Evolutionary conservation across 2,329 filamentous ascomycete genomes (phyloP).

Genomic region (Aspergillus sp.): DNA sequence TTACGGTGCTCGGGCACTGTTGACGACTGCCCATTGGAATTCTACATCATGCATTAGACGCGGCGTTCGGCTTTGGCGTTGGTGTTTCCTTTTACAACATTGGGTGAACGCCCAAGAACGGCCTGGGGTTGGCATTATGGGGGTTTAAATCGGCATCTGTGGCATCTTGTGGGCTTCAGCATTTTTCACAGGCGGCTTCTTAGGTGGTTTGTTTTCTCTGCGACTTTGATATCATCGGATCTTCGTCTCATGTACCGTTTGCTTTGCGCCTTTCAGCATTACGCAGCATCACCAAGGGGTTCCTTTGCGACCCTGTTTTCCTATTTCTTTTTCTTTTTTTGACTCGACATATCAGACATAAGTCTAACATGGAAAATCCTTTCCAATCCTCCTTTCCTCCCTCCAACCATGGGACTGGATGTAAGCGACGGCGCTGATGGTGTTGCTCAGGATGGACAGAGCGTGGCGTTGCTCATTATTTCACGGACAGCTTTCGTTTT

Average conservation of each 20-base stretch:
- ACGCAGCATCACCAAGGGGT: constrained; percentile 12
- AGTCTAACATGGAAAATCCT: not conserved
- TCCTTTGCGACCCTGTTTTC: constrained; percentile 6
- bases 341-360: constrained; percentile 3
- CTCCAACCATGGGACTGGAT: constrained; percentile 20
- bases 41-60: constrained; percentile 34
- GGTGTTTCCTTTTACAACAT: constrained; percentile 14
- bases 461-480: constrained; percentile 22
- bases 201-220: constrained; percentile 15
- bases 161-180: constrained; percentile 28
- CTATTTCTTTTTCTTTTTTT: not conserved
- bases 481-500: not conserved
- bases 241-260: constrained; percentile 22
- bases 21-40: constrained; percentile 15
- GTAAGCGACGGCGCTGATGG: constrained; percentile 35
- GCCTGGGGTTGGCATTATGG: constrained; percentile 21
- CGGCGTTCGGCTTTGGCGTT: constrained; percentile 34
- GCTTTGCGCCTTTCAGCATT: constrained; percentile 10
- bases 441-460: constrained; percentile 23
- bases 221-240: constrained; percentile 18
- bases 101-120: constrained; percentile 25
- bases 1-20: constrained; percentile 16
- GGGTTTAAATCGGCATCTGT: constrained; percentile 30
- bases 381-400: not conserved
- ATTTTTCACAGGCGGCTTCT: constrained; percentile 20